Evolutionary conservation across 2,329 filamentous ascomycete species (phyloP), one percentile per base, ranked within the genome.

Genomic region (Arthroderma sp.): DNA sequence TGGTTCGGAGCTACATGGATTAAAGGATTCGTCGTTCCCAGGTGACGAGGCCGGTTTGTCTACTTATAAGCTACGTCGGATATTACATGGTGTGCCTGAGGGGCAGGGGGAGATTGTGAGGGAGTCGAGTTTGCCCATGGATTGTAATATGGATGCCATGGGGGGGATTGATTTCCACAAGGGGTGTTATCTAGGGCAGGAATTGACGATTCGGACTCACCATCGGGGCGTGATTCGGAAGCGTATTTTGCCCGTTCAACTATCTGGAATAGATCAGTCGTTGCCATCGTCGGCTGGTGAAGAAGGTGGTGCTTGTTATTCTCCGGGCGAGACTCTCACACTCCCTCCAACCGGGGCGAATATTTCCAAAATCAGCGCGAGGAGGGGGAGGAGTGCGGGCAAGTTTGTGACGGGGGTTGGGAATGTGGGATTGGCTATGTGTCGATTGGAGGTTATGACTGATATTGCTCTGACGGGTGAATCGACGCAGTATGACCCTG

Each of bases 151-250:
- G 60, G 91, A 98, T 63, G 67, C 85, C 48, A 85, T 85, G 73
- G 75, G 77, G 40, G 91, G 79, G 28, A 81, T 98, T 52, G 85
- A 95, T 64, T 98, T 91, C 68, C 79, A 79, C 58, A 98, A 98
- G 68, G 91, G 91, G 5, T 98, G 91, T 66, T 98, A 98, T 63
- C 78, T 96, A 5, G 91, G 91, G 0, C 91, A 98, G 65, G 91
- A 98, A 63, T 74, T 98, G 51, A 96, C 91, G 1, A 94, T 96
- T 52, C 81, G 91, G 36, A 98, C 91, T 1, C 83, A 88, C 61
- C 91, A 98, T 64, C 88, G 83, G 8, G 91, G 91, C 22, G 85
- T 98, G 10, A 85, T 98, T 36, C 75, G 91, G 49, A 94, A 95
- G 71, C 75, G 91, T 41, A 78, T 96, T 41, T 62, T 98, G 43